phyloP scores from a whole-genome alignment of 441 rosid genomes.

The Capsella rubella region DNA sequence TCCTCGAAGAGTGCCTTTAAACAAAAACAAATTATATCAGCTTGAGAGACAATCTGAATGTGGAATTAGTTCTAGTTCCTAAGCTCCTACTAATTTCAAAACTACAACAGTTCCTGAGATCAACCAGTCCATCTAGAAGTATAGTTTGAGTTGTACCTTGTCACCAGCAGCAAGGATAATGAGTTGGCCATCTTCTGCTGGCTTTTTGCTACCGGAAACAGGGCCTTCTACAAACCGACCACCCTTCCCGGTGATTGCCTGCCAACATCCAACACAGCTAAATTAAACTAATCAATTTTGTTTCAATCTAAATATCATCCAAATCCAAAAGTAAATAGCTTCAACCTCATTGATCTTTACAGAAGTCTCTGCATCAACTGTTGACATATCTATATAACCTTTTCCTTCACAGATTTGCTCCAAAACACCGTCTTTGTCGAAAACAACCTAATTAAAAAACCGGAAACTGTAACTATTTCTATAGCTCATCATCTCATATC shows the following conservation, averaged over 20 bases:
- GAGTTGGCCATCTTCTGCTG: slow-evolving; percentile 96
- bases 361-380: slow-evolving; percentile 93
- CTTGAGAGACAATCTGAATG: neutral
- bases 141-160: slow-evolving; percentile 55
- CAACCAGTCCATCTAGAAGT: neutral
- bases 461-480: slow-evolving; percentile 14
- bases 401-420: slow-evolving; percentile 77
- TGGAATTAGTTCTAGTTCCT: neutral
- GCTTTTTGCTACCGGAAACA: slow-evolving; percentile 96
- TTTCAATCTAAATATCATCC: neutral
- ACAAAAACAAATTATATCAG: neutral
- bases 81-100: neutral
- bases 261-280: slow-evolving; percentile 32
- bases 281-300: neutral
- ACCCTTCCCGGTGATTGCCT: slow-evolving; percentile 84
- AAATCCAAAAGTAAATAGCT: neutral
- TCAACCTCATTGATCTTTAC: slow-evolving; percentile 73
- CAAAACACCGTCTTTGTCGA: slow-evolving; percentile 84
- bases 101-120: slow-evolving; percentile 9
- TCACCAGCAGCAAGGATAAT: slow-evolving; percentile 96
- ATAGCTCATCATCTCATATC: neutral
- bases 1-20: slow-evolving; percentile 68
- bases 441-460: slow-evolving; percentile 71
- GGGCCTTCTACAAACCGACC: slow-evolving; percentile 91
- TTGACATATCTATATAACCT: slow-evolving; percentile 95